Conservation (phyloP, 2,329 filamentous ascomycete genomes). For the Cladosporium sp. region DNA sequence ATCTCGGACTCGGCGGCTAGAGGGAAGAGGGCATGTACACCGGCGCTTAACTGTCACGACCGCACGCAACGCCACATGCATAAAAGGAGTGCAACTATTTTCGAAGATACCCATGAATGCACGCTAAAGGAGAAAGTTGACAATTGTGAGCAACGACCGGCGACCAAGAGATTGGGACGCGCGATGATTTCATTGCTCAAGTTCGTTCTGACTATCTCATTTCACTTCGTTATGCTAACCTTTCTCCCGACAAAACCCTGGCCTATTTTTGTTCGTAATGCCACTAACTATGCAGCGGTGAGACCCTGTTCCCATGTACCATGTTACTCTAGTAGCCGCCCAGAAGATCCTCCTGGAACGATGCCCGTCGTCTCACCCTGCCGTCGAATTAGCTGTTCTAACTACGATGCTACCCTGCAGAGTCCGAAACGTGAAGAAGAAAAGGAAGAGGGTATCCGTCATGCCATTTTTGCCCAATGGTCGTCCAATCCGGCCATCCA, state of each 20-base stretch:
- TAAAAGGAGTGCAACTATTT: neutral
- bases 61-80: neutral
- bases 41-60: conserved; percentile 18
- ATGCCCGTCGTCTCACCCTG: neutral
- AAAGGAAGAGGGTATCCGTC: conserved; percentile 6
- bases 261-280: neutral
- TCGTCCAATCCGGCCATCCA: neutral
- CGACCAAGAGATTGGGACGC: too few relatives aligned
- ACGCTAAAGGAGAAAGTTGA: conserved; percentile 6
- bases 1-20: conserved; percentile 4
- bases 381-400: neutral
- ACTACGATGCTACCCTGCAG: neutral
- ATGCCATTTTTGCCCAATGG: neutral
- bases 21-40: neutral
- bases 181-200: neutral
- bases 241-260: neutral
- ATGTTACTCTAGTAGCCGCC: conserved; percentile 1
- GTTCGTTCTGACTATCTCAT: neutral
- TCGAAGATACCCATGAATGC: conserved; percentile 20
- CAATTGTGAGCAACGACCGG: neutral
- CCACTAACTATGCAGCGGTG: neutral
- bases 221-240: conserved; percentile 3
- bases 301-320: neutral
- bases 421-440: neutral
- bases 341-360: neutral